Percentiles rank a stretch among this genome's conserved stretches.
These are phyloP conservation scores for Hemileccinum impolitum DNA, from an alignment of 768 basidiomycete genomes.

Conservation along the genomic window DNA sequence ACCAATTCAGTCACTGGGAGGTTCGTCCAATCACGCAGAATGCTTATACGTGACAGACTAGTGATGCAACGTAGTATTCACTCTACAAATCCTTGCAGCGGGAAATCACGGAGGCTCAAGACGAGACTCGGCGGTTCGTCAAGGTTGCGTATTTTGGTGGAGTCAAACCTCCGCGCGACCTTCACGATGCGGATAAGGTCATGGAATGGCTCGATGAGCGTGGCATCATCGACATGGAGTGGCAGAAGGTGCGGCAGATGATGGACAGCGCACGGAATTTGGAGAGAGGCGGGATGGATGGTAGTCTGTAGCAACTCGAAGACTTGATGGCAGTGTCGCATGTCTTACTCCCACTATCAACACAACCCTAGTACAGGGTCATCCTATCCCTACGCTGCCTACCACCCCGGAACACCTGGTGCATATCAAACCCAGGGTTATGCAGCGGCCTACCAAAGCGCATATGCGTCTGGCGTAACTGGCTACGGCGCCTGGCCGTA, in stretches of 20 bases:
- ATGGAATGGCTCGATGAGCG: constrained; percentile 80
- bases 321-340: constrained; percentile 1
- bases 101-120: constrained; percentile 57
- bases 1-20: constrained; percentile 82
- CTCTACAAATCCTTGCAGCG: constrained; percentile 56
- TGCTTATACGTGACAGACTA: not conserved
- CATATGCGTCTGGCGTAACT: constrained; percentile 63
- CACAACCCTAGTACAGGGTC: constrained; percentile 43
- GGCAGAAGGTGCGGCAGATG: constrained; percentile 66
- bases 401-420: constrained; percentile 46
- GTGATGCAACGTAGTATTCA: constrained; percentile 45
- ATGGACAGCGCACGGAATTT: constrained; percentile 72
- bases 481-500: constrained; percentile 72
- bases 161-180: constrained; percentile 59
- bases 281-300: constrained; percentile 49
- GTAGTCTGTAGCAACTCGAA: not conserved
- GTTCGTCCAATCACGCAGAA: constrained; percentile 37
- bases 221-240: constrained; percentile 62
- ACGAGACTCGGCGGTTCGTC: constrained; percentile 46
- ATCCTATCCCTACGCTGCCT: constrained; percentile 65
- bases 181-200: constrained; percentile 70
- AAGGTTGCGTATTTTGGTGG: constrained; percentile 55
- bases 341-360: constrained; percentile 38
- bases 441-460: constrained; percentile 39
- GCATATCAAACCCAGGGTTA: constrained; percentile 50